Evolutionary conservation across 163 green algal genomes (phyloP), one percentile per base, ranked within the genome.

Genomic region (Trebouxia gelatinosa): DNA sequence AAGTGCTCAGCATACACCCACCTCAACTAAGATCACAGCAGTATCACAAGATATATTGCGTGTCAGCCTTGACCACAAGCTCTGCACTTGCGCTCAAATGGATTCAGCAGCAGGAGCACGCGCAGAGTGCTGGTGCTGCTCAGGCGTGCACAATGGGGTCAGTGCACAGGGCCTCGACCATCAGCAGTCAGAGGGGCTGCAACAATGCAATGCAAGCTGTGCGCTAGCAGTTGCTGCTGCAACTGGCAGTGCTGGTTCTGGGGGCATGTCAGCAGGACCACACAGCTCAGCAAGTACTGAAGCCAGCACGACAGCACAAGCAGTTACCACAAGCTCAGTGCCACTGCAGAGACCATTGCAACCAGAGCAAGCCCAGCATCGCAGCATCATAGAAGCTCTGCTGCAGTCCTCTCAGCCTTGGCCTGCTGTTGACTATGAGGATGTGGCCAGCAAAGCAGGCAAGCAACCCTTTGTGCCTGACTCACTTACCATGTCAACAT

Each of bases 401-500:
- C 23, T 72, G 64, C 64, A 54, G 37, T 32, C 23, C 34, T 35
- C 6, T 6, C 35, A 19, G 35, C 64, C 64, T 37, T 72, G 64
- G 64, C 64, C 64, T 7, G 64, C 50, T 21, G 50, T 72, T 35
- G 64, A 72, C 64, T 72, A 50, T 72, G 35, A 72, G 37, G 35
- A 72, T 35, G 35, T 72, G 35, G 37, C 26, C 6, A 46, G 6
- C 21, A 37, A 51, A 3, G 64, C 64, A 35, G n/a, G n/a, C n/a
- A n/a, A n/a, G n/a, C n/a, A n/a, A n/a, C n/a, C n/a, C n/a, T n/a
- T n/a, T n/a, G n/a, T n/a, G n/a, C n/a, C n/a, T n/a, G n/a, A n/a
- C n/a, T n/a, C n/a, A n/a, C n/a, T n/a, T n/a, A n/a, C n/a, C n/a
- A n/a, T n/a, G n/a, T n/a, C n/a, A n/a, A n/a, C n/a, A n/a, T n/a